These are phyloP conservation scores for Emmonsia crescens DNA, from an alignment of 2,329 filamentous ascomycete genomes.

Conservation along the genomic window DNA sequence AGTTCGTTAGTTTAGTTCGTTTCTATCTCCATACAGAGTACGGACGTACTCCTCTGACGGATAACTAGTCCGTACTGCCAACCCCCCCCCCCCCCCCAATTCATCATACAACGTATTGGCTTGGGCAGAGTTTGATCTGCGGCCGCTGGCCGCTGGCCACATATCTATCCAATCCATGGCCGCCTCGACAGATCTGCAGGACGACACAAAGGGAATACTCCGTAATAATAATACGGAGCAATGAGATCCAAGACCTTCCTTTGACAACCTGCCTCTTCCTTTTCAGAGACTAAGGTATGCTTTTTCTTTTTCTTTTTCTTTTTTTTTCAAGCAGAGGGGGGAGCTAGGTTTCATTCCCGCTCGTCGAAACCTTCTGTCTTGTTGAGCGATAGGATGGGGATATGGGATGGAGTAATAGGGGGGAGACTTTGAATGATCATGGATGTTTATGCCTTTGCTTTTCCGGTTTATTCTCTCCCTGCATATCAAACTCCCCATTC, in stretches of 20 bases:
- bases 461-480: background rate
- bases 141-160: background rate
- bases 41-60: no score
- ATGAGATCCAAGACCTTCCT: no score
- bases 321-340: background rate
- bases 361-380: background rate
- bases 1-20: no score
- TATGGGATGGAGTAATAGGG: no score
- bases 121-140: constrained; percentile 9
- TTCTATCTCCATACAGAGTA: no score
- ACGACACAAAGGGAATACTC: constrained; percentile 10
- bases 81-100: no score
- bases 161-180: background rate
- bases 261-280: no score
- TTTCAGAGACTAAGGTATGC: no score
- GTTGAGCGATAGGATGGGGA: background rate
- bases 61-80: no score
- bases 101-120: background rate
- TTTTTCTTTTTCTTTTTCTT: no score
- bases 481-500: background rate
- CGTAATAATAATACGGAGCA: no score
- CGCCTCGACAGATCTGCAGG: constrained; percentile 8
- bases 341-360: background rate
- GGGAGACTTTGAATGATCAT: no score
- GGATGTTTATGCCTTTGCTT: background rate